phyloP scores from a whole-genome alignment of 2,329 filamentous ascomycete genomes.

The Cladorrhinum sp. region DNA sequence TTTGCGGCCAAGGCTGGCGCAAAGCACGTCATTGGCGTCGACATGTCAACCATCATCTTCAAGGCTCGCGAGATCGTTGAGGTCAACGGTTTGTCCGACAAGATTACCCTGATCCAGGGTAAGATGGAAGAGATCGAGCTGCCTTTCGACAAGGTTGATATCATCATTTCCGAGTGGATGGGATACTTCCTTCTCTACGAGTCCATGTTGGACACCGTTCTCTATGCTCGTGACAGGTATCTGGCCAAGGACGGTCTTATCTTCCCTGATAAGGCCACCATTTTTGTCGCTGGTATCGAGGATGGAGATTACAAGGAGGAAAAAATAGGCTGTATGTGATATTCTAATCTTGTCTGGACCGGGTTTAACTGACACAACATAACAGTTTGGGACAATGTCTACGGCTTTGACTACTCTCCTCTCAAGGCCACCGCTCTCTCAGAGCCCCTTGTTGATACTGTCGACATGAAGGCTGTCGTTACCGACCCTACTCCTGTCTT shows the following conservation, averaged over 20 bases:
- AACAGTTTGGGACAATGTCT: slow-evolving; percentile 99
- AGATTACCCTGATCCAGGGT: slow-evolving; percentile 96
- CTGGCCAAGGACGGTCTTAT: slow-evolving; percentile 84
- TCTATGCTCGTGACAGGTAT: slow-evolving; percentile 94
- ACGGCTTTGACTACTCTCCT: slow-evolving; percentile 93
- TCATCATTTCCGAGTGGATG: slow-evolving; percentile 99
- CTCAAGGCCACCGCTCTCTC: slow-evolving; percentile 91
- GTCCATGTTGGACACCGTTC: slow-evolving; percentile 96
- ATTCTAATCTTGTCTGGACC: too few relatives aligned
- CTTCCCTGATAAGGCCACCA: slow-evolving; percentile 98
- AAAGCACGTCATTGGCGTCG: slow-evolving; percentile 97
- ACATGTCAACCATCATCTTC: slow-evolving; percentile 99
- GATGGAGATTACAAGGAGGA: slow-evolving; percentile 99
- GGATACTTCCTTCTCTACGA: slow-evolving; percentile 99
- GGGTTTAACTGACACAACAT: slow-evolving; percentile 27
- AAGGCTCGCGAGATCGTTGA: slow-evolving; percentile 95
- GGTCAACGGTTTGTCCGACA: slow-evolving; percentile 86
- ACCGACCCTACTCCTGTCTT: slow-evolving; percentile 85
- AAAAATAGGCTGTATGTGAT: slow-evolving; percentile 90
- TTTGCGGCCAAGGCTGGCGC: slow-evolving; percentile 95
- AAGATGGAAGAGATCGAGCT: slow-evolving; percentile 99
- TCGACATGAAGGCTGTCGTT: slow-evolving; percentile 94
- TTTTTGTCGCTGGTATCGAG: slow-evolving; percentile 95
- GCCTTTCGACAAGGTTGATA: slow-evolving; percentile 93
- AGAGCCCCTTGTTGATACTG: slow-evolving; percentile 94